Base-by-base conservation (phyloP, 169 alveolate genomes). In the Theileria orientalis region DNA sequence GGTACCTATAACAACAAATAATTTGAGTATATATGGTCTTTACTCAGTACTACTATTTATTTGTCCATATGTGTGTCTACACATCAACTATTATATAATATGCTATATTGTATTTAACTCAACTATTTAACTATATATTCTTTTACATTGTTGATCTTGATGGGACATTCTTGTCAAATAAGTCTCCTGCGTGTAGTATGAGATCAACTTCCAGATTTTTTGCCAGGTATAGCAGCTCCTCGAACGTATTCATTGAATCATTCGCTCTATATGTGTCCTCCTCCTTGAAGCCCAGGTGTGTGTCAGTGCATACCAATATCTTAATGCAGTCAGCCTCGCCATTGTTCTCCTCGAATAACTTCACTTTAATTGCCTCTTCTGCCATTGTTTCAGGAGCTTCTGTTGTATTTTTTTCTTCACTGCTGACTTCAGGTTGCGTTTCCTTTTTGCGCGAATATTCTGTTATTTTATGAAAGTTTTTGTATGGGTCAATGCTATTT, bases 221-320 rank as follows among this genome's bases (percentile, higher is more conserved):
- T 0, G 98, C 96, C 49, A 93, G 83, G 85, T 90, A 80, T 40
- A 97, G 87, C 29, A 95, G 94, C 89, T 97, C 99, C 82, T 95
- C 97, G 75, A 97, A 95, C 0, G 98, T 90, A 69, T 90, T 85
- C 73, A 96, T 92, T 9, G 98, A 89, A 64, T 97, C 99, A 51
- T 95, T 90, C 13, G 92, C 91, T 56, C 90, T 93, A 29, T 79
- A 68, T 6, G 91, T 37, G 66, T 95, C 98, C 47, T 94, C 90
- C 84, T 96, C 99, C 72, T 94, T 91, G 69, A 92, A 95, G 9
- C 99, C 99, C 69, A 95, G 83, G 77, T 97, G 99, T 59, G 95
- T 95, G 78, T 97, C 99, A 3, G 98, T 92, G 32, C 96, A 94
- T 19, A 97, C 94, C 76, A 96, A 61, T 29, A 95, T 92, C 78